Evolutionary conservation across 768 basidiomycete genomes (phyloP).

Genomic region (Tylopilus subfusipes): DNA sequence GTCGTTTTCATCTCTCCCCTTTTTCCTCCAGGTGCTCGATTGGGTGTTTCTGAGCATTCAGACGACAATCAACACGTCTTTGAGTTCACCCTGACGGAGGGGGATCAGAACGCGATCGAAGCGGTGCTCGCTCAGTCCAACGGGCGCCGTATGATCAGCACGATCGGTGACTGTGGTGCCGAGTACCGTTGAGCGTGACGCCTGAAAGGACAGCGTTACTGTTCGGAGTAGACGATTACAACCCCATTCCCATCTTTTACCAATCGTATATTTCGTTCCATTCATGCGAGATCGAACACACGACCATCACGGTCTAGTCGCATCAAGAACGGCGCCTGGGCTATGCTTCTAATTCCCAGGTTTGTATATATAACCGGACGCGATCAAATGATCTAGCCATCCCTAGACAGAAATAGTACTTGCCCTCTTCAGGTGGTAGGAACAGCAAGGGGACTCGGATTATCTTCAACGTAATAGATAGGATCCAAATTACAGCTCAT

Average conservation of each 20-base stretch:
- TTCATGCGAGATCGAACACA: neutral
- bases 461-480: constrained; percentile 5
- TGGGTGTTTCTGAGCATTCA: constrained; percentile 72
- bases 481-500: constrained; percentile 5
- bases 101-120: constrained; percentile 63
- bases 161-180: constrained; percentile 79
- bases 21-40: constrained; percentile 53
- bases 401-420: constrained; percentile 5
- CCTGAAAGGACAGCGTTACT: no score
- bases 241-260: neutral
- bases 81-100: constrained; percentile 49
- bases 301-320: neutral
- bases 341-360: neutral
- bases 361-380: neutral
- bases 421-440: neutral
- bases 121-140: constrained; percentile 59
- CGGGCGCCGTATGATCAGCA: constrained; percentile 56
- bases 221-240: neutral
- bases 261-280: neutral
- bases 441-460: neutral
- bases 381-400: neutral
- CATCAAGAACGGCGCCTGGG: neutral
- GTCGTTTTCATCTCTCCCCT: neutral
- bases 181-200: constrained; percentile 61
- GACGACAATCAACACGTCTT: constrained; percentile 66